Evolutionary conservation across 2,329 filamentous ascomycete genomes (phyloP).

Genomic region (Trichoderma oligosporum): DNA sequence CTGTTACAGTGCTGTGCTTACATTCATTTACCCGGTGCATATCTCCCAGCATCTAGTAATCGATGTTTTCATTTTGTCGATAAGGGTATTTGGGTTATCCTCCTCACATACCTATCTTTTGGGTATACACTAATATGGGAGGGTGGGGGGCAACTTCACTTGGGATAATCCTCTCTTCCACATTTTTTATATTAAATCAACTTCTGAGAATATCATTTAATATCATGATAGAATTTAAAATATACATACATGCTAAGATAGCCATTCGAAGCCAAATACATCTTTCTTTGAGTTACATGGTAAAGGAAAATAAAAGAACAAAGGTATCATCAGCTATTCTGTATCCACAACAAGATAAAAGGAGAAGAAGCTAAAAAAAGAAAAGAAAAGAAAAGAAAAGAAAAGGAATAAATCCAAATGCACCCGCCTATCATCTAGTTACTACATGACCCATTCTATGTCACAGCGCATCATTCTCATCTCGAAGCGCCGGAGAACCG

Average conservation of each 20-base stretch:
- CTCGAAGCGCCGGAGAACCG: slow-evolving; percentile 6
- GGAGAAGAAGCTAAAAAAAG: not conserved
- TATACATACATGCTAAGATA: too few species aligned
- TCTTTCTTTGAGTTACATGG: not conserved
- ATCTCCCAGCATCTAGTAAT: not conserved
- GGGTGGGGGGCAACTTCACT: not conserved
- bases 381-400: not conserved
- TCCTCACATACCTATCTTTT: not conserved
- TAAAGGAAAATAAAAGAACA: not conserved
- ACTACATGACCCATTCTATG: not conserved
- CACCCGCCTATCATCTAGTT: not conserved
- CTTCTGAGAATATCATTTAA: too few species aligned
- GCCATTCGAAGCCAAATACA: too few species aligned
- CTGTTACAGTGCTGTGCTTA: not conserved
- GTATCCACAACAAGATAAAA: not conserved
- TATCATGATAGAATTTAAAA: too few species aligned
- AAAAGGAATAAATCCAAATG: not conserved
- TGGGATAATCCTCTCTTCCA: not conserved
- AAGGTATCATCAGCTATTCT: not conserved
- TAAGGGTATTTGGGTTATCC: not conserved
- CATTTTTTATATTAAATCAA: not conserved
- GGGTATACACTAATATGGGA: not conserved
- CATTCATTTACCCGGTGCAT: not conserved
- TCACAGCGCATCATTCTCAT: slow-evolving; percentile 1
- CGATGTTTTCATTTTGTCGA: not conserved